Evolutionary conservation across 2,329 filamentous ascomycete species (phyloP).

Genomic region (Talaromyces rugulosus): DNA sequence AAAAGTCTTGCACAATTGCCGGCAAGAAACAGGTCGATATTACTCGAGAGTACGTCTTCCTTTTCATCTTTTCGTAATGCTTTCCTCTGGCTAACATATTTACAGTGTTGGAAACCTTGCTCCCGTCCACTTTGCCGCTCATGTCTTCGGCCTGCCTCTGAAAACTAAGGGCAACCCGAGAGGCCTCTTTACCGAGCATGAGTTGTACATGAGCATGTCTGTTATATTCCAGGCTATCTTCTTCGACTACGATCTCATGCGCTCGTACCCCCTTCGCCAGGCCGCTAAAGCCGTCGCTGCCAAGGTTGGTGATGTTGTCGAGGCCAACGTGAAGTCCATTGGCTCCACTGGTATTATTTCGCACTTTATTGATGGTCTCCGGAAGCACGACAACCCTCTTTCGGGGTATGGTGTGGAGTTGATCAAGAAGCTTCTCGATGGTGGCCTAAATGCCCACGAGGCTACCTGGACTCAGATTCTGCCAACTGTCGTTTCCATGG

Average conservation of each 20-base stretch:
- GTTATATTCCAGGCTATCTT: conserved; percentile 64
- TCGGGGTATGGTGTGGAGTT: conserved; percentile 62
- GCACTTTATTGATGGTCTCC: conserved; percentile 44
- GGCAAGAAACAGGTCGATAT: conserved; percentile 66
- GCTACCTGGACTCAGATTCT: conserved; percentile 69
- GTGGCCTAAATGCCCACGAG: conserved; percentile 59
- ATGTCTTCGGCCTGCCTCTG: conserved; percentile 52
- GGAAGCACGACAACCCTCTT: conserved; percentile 53
- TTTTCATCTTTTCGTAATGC: background rate
- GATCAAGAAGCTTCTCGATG: conserved; percentile 61
- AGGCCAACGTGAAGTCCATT: conserved; percentile 61
- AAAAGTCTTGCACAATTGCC: conserved; percentile 62
- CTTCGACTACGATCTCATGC: conserved; percentile 62
- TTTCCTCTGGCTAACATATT: background rate
- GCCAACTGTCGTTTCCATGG: conserved; percentile 62
- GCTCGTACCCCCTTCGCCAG: conserved; percentile 61
- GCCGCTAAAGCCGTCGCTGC: conserved; percentile 54
- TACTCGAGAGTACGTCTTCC: conserved; percentile 46
- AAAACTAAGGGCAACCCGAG: conserved; percentile 49
- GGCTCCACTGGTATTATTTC: conserved; percentile 55
- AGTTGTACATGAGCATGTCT: conserved; percentile 58
- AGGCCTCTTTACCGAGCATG: conserved; percentile 54
- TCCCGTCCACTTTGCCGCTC: conserved; percentile 53
- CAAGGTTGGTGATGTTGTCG: conserved; percentile 59
- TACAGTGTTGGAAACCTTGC: conserved; percentile 48